phyloP scores from a whole-genome alignment of 1,139 yeast genomes.

The Yamadazyma siamensis region DNA sequence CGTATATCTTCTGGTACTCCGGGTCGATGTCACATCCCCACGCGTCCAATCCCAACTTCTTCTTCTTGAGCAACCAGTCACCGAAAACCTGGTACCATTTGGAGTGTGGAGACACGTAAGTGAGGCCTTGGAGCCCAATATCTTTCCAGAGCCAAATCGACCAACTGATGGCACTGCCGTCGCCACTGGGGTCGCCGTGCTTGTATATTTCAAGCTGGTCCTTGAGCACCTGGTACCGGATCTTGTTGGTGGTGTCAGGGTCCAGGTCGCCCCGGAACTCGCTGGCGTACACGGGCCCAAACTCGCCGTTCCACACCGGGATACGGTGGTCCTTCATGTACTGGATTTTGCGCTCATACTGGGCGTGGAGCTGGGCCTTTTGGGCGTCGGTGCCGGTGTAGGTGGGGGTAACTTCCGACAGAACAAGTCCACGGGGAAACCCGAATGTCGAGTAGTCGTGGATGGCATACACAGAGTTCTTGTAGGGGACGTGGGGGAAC shows the following conservation, averaged over 20 bases:
- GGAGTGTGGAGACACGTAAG: conserved; percentile 40
- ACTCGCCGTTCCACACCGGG: conserved; percentile 53
- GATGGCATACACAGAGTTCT: conserved; percentile 44
- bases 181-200: conserved; percentile 42
- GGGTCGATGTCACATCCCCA: conserved; percentile 48
- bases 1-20: conserved; percentile 28
- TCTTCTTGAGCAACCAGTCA: conserved; percentile 36
- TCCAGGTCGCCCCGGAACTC: conserved; percentile 36
- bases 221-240: conserved; percentile 36
- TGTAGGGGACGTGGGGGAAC: conserved; percentile 34
- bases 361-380: conserved; percentile 25
- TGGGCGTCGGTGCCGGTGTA: conserved; percentile 31
- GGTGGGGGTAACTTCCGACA: conserved; percentile 22
- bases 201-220: conserved; percentile 42
- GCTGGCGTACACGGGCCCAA: conserved; percentile 47
- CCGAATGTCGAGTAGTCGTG: conserved; percentile 44
- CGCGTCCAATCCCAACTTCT: conserved; percentile 40
- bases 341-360: conserved; percentile 38
- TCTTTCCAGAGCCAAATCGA: conserved; percentile 52
- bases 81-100: conserved; percentile 39
- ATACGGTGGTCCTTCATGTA: conserved; percentile 34
- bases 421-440: conserved; percentile 35
- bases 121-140: conserved; percentile 46
- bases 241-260: conserved; percentile 30
- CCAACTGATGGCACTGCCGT: conserved; percentile 40